phyloP scores from a whole-genome alignment of 441 rosid species.

The Gossypium trilobum region DNA sequence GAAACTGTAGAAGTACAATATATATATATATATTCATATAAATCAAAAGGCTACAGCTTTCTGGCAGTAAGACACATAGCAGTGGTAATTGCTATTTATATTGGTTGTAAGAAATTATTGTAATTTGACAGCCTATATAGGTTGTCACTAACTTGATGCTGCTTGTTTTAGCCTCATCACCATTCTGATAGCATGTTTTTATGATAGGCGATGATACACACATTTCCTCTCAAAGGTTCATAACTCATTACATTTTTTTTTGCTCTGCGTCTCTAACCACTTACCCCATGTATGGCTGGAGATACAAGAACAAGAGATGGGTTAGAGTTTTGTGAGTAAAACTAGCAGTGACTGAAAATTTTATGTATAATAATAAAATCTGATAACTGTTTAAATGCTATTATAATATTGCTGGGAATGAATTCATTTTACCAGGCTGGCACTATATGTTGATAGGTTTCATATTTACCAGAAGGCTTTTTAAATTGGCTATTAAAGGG shows the following conservation, averaged over 20 bases:
- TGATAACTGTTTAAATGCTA: too few species aligned
- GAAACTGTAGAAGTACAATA: constrained; percentile 22
- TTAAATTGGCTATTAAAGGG: too few species aligned
- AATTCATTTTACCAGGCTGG: background rate
- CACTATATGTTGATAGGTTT: background rate
- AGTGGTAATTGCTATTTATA: constrained; percentile 10
- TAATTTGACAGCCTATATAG: constrained; percentile 3
- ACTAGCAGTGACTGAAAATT: background rate
- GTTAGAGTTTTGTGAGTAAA: background rate
- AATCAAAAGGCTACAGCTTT: constrained; percentile 15
- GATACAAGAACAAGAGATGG: background rate
- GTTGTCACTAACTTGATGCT: background rate
- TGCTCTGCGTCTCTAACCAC: background rate
- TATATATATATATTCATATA: background rate
- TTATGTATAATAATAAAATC: too few species aligned
- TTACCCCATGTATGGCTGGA: background rate
- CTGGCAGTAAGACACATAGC: constrained; percentile 14
- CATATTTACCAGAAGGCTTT: background rate
- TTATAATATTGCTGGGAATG: too few species aligned
- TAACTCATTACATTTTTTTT: background rate
- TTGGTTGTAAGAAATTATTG: background rate
- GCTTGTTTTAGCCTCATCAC: background rate
- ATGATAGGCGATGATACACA: background rate
- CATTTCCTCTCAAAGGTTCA: background rate
- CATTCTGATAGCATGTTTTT: background rate